A percentile compares a stretch with the other conserved stretches of the same genome.
Conservation (phyloP, 306 rosid species). For the Cucurbita moschata region DNA sequence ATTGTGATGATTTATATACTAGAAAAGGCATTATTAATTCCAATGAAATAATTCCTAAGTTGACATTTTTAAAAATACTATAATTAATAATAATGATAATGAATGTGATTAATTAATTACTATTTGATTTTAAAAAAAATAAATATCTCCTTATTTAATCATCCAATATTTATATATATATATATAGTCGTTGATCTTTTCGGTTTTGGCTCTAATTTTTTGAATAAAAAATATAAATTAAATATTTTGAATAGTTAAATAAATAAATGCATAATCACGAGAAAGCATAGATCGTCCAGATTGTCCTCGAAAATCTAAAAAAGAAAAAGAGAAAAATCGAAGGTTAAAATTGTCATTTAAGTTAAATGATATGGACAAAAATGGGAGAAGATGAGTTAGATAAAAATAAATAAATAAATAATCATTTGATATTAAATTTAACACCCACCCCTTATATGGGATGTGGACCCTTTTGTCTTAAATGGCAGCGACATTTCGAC, state of each 20-base stretch:
- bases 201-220: neutral
- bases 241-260: too few species aligned
- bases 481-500: neutral
- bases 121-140: neutral
- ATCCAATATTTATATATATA: neutral
- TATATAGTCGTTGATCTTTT: neutral
- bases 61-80: too few species aligned
- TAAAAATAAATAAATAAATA: neutral
- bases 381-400: neutral
- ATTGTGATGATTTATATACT: too few species aligned
- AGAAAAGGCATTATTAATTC: too few species aligned
- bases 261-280: neutral
- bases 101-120: neutral
- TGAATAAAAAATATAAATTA: too few species aligned
- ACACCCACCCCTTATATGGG: neutral
- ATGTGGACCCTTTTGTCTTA: neutral
- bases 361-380: neutral
- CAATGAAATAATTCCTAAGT: too few species aligned
- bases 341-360: neutral
- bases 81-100: neutral
- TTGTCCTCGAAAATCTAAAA: neutral
- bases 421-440: neutral
- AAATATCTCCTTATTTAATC: neutral
- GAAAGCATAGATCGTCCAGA: neutral
- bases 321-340: neutral